Percentiles rank a stretch among this genome's conserved stretches.
phyloP scores from a whole-genome alignment of 2,329 filamentous ascomycete genomes.

The Alternaria viburni region DNA sequence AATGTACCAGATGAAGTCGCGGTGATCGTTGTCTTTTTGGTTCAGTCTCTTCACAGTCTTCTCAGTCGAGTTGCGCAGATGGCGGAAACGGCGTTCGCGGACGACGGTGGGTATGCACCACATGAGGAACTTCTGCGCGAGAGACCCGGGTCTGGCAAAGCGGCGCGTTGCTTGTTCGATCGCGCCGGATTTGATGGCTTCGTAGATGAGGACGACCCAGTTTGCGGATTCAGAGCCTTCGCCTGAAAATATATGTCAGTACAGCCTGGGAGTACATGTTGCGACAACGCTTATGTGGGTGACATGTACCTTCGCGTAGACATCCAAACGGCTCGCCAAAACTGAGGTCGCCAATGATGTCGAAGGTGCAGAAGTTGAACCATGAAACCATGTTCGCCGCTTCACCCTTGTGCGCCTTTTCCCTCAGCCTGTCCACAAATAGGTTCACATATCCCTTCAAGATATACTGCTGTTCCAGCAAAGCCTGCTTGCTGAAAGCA shows the following conservation, averaged over 20 bases:
- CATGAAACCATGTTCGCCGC: constrained; percentile 42
- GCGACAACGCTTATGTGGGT: too few species aligned
- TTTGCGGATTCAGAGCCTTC: constrained; percentile 41
- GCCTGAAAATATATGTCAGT: constrained; percentile 13
- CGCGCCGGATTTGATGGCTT: constrained; percentile 43
- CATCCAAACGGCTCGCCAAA: constrained; percentile 44
- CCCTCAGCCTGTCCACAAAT: constrained; percentile 48
- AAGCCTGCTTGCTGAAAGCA: constrained; percentile 50
- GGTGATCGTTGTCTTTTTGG: constrained; percentile 37
- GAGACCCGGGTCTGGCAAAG: constrained; percentile 33
- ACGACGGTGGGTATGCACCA: constrained; percentile 39
- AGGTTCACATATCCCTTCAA: constrained; percentile 50
- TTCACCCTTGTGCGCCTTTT: constrained; percentile 37
- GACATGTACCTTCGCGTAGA: constrained; percentile 30
- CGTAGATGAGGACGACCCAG: constrained; percentile 44
- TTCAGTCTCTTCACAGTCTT: constrained; percentile 38
- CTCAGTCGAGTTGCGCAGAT: constrained; percentile 39
- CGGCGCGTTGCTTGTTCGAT: constrained; percentile 41
- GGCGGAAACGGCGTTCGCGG: constrained; percentile 32
- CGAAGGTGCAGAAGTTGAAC: constrained; percentile 44
- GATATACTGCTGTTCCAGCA: constrained; percentile 50
- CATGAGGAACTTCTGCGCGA: constrained; percentile 32
- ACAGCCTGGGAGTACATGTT: background rate
- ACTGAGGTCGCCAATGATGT: constrained; percentile 42
- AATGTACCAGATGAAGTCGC: constrained; percentile 47